phyloP scores from a whole-genome alignment of 805 yeast genomes.

The Teunomyces atbi region DNA sequence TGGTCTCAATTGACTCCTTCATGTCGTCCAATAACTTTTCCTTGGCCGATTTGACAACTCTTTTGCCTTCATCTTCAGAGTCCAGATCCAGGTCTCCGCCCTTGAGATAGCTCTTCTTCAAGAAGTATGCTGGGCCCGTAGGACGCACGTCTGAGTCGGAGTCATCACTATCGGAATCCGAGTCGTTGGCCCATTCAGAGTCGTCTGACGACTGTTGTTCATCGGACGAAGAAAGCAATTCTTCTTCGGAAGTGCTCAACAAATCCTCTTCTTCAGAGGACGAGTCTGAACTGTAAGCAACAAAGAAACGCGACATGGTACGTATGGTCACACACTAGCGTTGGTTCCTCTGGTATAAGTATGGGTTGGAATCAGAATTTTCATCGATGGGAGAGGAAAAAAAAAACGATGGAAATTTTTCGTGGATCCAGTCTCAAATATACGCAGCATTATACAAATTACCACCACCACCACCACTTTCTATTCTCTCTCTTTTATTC shows the following conservation, averaged over 20 bases:
- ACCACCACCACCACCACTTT: background rate
- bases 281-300: slow-evolving; percentile 55
- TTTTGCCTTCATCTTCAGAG: slow-evolving; percentile 67
- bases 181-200: slow-evolving; percentile 51
- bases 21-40: slow-evolving; percentile 91
- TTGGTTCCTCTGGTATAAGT: background rate
- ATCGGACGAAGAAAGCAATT: slow-evolving; percentile 49
- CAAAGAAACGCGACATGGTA: slow-evolving; percentile 89
- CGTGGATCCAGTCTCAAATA: slow-evolving; percentile 6
- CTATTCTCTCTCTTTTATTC: background rate
- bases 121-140: slow-evolving; percentile 54
- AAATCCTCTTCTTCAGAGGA: slow-evolving; percentile 54
- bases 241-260: slow-evolving; percentile 57
- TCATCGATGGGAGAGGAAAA: slow-evolving; percentile 20
- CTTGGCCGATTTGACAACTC: slow-evolving; percentile 88
- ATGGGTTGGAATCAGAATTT: slow-evolving; percentile 19
- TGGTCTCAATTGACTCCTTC: slow-evolving; percentile 59
- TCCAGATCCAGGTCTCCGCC: slow-evolving; percentile 44
- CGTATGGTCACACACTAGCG: background rate
- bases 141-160: slow-evolving; percentile 38
- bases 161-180: slow-evolving; percentile 21
- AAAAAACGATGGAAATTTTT: slow-evolving; percentile 6
- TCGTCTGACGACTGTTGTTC: slow-evolving; percentile 42
- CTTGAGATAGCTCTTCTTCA: slow-evolving; percentile 49
- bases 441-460: slow-evolving; percentile 10